Evolutionary conservation across 225 moss, liverwort and hornwort species (phyloP).

Genomic region (Marchantia polymorpha): DNA sequence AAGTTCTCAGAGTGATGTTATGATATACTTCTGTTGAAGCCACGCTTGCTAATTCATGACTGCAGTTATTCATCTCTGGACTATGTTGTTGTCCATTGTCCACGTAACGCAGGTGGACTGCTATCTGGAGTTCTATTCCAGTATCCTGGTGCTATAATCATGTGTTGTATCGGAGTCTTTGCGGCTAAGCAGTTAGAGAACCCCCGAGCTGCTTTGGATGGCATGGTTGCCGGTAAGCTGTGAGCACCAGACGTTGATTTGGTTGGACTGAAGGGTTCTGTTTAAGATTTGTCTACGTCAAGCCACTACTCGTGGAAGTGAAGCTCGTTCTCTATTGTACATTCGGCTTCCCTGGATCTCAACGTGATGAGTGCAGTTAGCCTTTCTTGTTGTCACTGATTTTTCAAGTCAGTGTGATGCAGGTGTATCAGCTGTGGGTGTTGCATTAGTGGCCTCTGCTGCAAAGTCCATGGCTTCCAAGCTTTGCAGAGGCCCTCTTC

Average conservation of each 20-base stretch:
- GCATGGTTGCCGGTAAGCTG: constrained; percentile 45
- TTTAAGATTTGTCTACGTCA: too few relatives aligned
- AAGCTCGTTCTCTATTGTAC: too few relatives aligned
- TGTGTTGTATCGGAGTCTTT: constrained; percentile 52
- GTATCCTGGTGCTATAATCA: constrained; percentile 59
- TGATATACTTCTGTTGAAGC: too few relatives aligned
- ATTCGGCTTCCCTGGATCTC: too few relatives aligned
- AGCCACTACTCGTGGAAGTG: too few relatives aligned
- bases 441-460: constrained; percentile 55
- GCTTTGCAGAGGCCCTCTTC: constrained; percentile 44
- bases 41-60: too few relatives aligned
- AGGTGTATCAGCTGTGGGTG: constrained; percentile 59
- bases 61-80: neutral
- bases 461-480: constrained; percentile 53
- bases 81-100: neutral
- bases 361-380: too few relatives aligned
- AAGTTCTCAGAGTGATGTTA: too few relatives aligned
- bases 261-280: too few relatives aligned
- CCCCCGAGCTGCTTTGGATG: constrained; percentile 51
- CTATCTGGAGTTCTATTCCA: constrained; percentile 59
- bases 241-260: neutral
- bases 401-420: neutral
- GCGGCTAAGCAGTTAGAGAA: constrained; percentile 59
- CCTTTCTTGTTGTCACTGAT: too few relatives aligned
- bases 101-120: constrained; percentile 39